phyloP scores from a whole-genome alignment of 2,329 filamentous ascomycete genomes.

The Dothiorella sarmentorum region DNA sequence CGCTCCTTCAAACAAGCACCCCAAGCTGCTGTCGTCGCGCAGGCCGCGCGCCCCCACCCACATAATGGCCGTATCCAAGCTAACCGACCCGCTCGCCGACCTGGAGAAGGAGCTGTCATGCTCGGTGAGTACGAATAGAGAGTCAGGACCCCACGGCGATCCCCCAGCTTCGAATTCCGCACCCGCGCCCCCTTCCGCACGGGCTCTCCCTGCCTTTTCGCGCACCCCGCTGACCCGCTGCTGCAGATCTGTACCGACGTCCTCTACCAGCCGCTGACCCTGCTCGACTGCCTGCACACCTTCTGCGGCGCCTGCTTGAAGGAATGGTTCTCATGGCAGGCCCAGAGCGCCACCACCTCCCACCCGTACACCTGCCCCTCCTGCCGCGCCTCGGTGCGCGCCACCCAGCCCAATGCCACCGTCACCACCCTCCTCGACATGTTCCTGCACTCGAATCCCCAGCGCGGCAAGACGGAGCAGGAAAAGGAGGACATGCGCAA shows the following conservation, averaged over 20 bases:
- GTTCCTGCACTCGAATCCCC: slow-evolving; percentile 76
- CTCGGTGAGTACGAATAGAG: slow-evolving; percentile 65
- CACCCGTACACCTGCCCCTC: slow-evolving; percentile 82
- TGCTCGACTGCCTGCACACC: slow-evolving; percentile 90
- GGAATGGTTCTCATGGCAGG: slow-evolving; percentile 90
- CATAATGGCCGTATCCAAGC: not conserved
- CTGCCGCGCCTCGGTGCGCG: slow-evolving; percentile 82
- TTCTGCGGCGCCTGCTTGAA: slow-evolving; percentile 95
- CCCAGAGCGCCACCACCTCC: slow-evolving; percentile 52
- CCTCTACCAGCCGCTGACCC: slow-evolving; percentile 83
- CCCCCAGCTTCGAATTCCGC: slow-evolving; percentile 8
- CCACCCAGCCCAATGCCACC: slow-evolving; percentile 85
- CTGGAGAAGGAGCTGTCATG: slow-evolving; percentile 93
- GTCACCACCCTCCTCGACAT: slow-evolving; percentile 88
- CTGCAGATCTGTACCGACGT: slow-evolving; percentile 91
- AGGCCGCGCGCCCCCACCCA: not conserved
- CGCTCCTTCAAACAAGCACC: not conserved
- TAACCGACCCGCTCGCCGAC: slow-evolving; percentile 44
- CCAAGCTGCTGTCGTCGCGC: not conserved
- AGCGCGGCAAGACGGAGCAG: slow-evolving; percentile 62
- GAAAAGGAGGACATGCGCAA: slow-evolving; percentile 74
- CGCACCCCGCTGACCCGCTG: not conserved
- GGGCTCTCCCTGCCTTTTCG: too few species aligned
- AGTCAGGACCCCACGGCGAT: slow-evolving; percentile 9
- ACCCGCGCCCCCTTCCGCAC: not conserved